Conservation (phyloP, 768 basidiomycete species). For the Calocera cornea region DNA sequence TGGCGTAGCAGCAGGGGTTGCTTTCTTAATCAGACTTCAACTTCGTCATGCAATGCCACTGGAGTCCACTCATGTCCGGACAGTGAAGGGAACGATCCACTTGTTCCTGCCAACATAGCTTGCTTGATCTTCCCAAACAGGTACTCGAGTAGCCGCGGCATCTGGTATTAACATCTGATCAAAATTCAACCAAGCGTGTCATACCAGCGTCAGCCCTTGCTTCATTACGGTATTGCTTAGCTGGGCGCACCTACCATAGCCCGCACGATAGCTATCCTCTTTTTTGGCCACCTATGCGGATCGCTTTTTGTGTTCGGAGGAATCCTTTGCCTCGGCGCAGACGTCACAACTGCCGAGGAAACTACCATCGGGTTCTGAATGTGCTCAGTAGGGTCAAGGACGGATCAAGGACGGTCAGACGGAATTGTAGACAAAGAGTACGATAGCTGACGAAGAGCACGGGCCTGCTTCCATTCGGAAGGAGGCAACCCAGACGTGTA, state of each 20-base stretch:
- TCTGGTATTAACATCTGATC: conserved; percentile 35
- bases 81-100: conserved; percentile 49
- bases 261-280: conserved; percentile 49
- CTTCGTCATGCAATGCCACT: neutral
- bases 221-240: neutral
- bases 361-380: conserved; percentile 47
- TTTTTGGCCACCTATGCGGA: conserved; percentile 48
- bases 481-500: conserved; percentile 55
- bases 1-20: conserved; percentile 54
- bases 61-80: conserved; percentile 39
- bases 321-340: conserved; percentile 45
- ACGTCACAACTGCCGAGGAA: conserved; percentile 61
- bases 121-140: conserved; percentile 62
- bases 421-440: conserved; percentile 33
- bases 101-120: conserved; percentile 61
- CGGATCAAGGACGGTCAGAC: conserved; percentile 38
- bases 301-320: conserved; percentile 46
- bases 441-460: conserved; percentile 39
- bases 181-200: conserved; percentile 29
- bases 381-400: conserved; percentile 54
- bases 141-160: conserved; percentile 63
- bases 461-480: conserved; percentile 41
- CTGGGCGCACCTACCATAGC: conserved; percentile 53
- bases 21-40: too few relatives aligned
- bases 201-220: conserved; percentile 18